Evolutionary conservation across 2,329 filamentous ascomycete species (phyloP).

Genomic region (Zopfia rhizophila): DNA sequence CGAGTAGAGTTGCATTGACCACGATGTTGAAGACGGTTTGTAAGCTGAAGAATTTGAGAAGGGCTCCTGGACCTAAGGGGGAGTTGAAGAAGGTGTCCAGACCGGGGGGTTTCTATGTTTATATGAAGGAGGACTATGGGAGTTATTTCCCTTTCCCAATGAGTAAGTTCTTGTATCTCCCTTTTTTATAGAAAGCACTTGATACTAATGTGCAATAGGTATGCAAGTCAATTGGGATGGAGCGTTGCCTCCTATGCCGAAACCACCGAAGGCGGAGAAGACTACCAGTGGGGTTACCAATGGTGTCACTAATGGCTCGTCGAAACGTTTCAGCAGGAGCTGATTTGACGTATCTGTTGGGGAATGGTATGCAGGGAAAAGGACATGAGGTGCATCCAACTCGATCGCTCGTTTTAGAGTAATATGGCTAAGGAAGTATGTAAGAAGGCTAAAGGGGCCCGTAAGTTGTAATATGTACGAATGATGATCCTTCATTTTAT

Average conservation of each 20-base stretch:
- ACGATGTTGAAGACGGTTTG: constrained; percentile 76
- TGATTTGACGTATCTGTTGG: not conserved
- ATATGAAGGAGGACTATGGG: constrained; percentile 28
- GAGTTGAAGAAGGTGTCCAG: constrained; percentile 71
- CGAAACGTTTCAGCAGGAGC: not conserved
- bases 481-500: too few species aligned
- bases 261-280: constrained; percentile 11
- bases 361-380: not conserved
- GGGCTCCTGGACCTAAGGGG: constrained; percentile 72
- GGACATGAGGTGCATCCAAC: too few species aligned
- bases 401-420: too few species aligned
- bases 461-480: too few species aligned
- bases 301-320: not conserved
- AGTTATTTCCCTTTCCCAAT: constrained; percentile 33
- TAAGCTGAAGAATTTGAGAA: constrained; percentile 67
- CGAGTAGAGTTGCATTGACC: constrained; percentile 70
- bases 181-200: not conserved
- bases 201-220: too few species aligned
- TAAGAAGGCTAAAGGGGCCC: too few species aligned
- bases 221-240: constrained; percentile 27
- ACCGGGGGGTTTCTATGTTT: constrained; percentile 25
- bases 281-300: constrained; percentile 11
- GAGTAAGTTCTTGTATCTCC: constrained; percentile 16
- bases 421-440: too few species aligned
- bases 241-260: constrained; percentile 14